Percentiles rank a stretch among this genome's conserved stretches.
phyloP scores from a whole-genome alignment of 2,329 filamentous ascomycete genomes.

The Microdochium bolleyi region DNA sequence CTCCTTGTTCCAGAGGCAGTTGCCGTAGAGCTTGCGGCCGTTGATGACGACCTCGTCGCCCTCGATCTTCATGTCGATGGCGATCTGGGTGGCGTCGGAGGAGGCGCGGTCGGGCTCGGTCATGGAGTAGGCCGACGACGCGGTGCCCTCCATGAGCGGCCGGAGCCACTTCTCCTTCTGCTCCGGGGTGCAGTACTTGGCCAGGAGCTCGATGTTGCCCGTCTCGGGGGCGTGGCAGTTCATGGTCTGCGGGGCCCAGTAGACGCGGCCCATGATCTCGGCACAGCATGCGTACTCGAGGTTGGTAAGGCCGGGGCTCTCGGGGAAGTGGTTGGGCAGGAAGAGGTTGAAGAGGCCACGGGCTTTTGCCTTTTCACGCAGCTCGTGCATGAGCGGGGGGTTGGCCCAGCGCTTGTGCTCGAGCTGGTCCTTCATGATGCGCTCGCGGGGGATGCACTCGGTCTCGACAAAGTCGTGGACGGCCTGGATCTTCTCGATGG shows the following conservation, averaged over 20 bases:
- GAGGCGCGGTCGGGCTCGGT: slow-evolving; percentile 41
- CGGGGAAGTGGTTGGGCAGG: slow-evolving; percentile 28
- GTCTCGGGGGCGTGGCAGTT: slow-evolving; percentile 38
- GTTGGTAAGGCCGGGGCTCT: slow-evolving; percentile 34
- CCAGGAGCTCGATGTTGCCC: slow-evolving; percentile 43
- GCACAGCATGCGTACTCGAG: slow-evolving; percentile 35
- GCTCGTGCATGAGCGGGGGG: slow-evolving; percentile 29
- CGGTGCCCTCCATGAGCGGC: slow-evolving; percentile 37
- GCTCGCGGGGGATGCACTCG: slow-evolving; percentile 33
- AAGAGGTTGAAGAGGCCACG: slow-evolving; percentile 30
- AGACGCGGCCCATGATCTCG: slow-evolving; percentile 35
- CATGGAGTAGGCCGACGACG: slow-evolving; percentile 41
- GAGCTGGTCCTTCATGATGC: slow-evolving; percentile 30
- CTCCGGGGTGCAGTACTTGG: slow-evolving; percentile 39
- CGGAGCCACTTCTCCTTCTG: slow-evolving; percentile 41
- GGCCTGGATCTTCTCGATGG: slow-evolving; percentile 30
- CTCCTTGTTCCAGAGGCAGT: slow-evolving; percentile 27
- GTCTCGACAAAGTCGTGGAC: slow-evolving; percentile 33
- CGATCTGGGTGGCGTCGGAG: slow-evolving; percentile 40
- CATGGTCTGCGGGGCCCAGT: slow-evolving; percentile 32
- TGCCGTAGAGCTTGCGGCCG: slow-evolving; percentile 30
- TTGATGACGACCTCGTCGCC: slow-evolving; percentile 30
- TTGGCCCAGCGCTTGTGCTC: slow-evolving; percentile 25
- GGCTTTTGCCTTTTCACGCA: slow-evolving; percentile 30
- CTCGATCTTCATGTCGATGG: slow-evolving; percentile 21